Base-by-base conservation (phyloP, 1,284 basidiomycete species). In the Apiotrichum gamsii region DNA sequence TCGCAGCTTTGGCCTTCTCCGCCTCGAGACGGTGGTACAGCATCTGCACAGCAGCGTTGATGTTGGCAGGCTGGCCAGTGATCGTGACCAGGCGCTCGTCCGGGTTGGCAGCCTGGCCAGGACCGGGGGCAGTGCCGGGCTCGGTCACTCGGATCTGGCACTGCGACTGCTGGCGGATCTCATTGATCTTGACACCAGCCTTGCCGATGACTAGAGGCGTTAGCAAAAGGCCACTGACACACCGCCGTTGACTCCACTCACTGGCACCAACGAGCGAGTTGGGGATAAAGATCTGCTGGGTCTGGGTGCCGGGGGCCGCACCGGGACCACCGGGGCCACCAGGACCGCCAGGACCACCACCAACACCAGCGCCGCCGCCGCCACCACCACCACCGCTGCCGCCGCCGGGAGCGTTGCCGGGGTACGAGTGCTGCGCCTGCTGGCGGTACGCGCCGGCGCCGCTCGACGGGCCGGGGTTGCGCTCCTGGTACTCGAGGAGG, bases 61-160 rank as follows among this genome's bases (percentile, higher is more conserved):
- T 96, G 66, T 94, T 93, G 5, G 82, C 78, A 3, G 91, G 90
- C 60, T 87, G 85, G 8, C 95, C 95, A 13, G 90, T 94, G 61
- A 95, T 95, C 40, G 90, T 90, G 8, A 96, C 90, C 62, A 96
- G 72, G 58, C 93, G 76, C 72, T 96, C 93, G 46, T 86, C 84
- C 5, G 83, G 79, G 43, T 85, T 60, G 64, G 73, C 56, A 56
- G 70, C 36, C 63, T 69, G 53, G 58, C 75, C 62, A 47, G 74
- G 74, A 19, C 60, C 61, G 8, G 75, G 72, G 1, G 74, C 64
- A 5, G 72, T 87, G 37, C 89, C 90, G 21, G 94, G 93, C 65
- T 99, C 95, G 83, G 96, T 96, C 50, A 99, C 96, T 74, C 96
- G 93, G 73, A 99, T 97, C 64, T 94, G 86, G 69, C 90, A 93